Evolutionary conservation across 805 yeast genomes (phyloP).

Genomic region (Torulaspora delbrueckii): DNA sequence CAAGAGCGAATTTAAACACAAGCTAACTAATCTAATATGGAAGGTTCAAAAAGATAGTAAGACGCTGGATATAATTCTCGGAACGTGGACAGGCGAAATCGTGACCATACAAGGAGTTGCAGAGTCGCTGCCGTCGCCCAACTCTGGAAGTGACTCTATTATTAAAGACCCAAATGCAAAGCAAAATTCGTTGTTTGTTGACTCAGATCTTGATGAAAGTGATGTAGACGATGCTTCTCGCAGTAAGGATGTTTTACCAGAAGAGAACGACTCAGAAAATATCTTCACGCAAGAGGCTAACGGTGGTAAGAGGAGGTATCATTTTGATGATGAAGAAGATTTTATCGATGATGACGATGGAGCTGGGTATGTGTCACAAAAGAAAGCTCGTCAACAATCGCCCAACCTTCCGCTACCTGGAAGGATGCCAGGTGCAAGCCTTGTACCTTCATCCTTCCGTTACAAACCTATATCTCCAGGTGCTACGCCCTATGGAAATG

Average conservation of each 20-base stretch:
- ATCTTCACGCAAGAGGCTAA: conserved; percentile 22
- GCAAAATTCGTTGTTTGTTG: conserved; percentile 29
- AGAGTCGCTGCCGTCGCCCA: conserved; percentile 9
- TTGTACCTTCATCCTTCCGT: conserved; percentile 23
- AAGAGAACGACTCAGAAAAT: conserved; percentile 19
- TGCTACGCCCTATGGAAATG: conserved; percentile 70
- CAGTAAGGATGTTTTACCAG: conserved; percentile 24
- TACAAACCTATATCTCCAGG: conserved; percentile 78
- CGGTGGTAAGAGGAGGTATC: conserved; percentile 24
- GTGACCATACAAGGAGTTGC: conserved; percentile 30
- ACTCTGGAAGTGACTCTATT: neutral
- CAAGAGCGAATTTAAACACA: conserved; percentile 29
- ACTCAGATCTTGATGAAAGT: conserved; percentile 33
- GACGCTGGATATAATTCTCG: conserved; percentile 30
- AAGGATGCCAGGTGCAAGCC: neutral
- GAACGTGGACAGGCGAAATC: conserved; percentile 41
- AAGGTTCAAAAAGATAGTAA: conserved; percentile 22
- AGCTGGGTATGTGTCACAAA: conserved; percentile 40
- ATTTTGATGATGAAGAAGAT: conserved; percentile 44
- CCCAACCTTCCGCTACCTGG: conserved; percentile 9
- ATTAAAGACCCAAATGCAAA: conserved; percentile 6
- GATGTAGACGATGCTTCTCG: conserved; percentile 9
- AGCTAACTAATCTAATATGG: conserved; percentile 37
- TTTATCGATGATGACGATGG: conserved; percentile 64
- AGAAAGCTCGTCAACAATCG: conserved; percentile 13